A percentile compares a stretch with the other conserved stretches of the same genome.
These are phyloP conservation scores for Solanum infundibuliforme DNA, from an alignment of 257 asterid genomes.

Conservation along the genomic window DNA sequence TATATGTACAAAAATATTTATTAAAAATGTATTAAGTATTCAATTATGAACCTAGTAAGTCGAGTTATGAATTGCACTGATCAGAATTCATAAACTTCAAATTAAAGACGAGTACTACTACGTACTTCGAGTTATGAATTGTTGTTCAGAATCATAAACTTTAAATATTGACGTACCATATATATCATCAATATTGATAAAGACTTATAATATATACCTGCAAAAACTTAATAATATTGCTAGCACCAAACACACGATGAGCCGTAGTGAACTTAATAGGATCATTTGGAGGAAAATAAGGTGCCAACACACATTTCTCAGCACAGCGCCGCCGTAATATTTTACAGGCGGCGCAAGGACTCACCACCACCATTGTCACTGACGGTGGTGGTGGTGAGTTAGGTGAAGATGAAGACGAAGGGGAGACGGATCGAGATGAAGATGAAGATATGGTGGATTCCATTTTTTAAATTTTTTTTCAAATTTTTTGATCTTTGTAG, in stretches of 20 bases:
- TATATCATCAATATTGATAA: neutral
- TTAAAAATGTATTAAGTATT: neutral
- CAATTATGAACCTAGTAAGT: neutral
- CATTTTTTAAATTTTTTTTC: neutral
- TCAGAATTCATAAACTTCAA: neutral
- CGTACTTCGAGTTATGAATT: too few relatives aligned
- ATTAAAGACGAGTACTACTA: neutral
- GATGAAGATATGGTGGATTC: conserved; percentile 17
- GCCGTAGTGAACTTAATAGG: conserved; percentile 74
- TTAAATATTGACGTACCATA: neutral
- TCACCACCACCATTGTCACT: conserved; percentile 19
- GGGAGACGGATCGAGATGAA: conserved; percentile 17
- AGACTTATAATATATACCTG: conserved; percentile 34
- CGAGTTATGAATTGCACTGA: accelerated
- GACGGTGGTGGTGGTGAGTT: conserved; percentile 13
- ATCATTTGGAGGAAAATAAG: conserved; percentile 69
- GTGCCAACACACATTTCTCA: conserved; percentile 70
- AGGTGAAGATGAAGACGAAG: conserved; percentile 9
- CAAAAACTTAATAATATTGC: conserved; percentile 72
- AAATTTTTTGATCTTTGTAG: neutral
- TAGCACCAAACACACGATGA: conserved; percentile 90
- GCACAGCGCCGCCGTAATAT: conserved; percentile 56
- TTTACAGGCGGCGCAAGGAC: conserved; percentile 82
- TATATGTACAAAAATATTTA: neutral
- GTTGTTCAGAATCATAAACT: too few relatives aligned